Evolutionary conservation across 2,329 filamentous ascomycete genomes (phyloP).

Genomic region (Pyrenophora teres): DNA sequence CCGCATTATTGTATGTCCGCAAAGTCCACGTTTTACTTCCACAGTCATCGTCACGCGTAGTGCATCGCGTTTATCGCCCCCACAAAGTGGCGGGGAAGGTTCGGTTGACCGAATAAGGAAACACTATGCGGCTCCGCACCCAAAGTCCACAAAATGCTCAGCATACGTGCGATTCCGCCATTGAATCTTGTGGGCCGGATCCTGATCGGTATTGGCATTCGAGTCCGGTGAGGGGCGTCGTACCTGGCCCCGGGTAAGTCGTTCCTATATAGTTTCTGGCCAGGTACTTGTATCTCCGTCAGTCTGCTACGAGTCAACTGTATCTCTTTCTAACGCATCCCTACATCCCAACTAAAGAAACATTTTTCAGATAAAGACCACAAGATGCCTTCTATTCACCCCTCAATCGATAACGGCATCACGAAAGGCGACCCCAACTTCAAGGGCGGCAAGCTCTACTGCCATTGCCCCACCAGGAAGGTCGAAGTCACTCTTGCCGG

Average conservation of each 20-base stretch:
- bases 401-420: constrained; percentile 66
- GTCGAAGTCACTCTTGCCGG: constrained; percentile 63
- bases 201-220: constrained; percentile 10
- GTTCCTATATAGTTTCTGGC: constrained; percentile 2
- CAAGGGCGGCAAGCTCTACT: constrained; percentile 64
- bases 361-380: background rate
- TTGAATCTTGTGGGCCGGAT: background rate
- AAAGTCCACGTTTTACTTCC: no score
- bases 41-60: no score
- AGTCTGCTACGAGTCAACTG: background rate
- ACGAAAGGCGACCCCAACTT: constrained; percentile 60
- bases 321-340: no score
- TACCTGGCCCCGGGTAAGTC: background rate
- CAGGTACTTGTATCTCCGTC: background rate
- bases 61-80: background rate
- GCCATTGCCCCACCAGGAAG: constrained; percentile 61
- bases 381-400: constrained; percentile 58
- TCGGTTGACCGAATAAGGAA: constrained; percentile 19
- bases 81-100: constrained; percentile 15
- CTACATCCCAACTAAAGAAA: background rate
- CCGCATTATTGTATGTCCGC: no score
- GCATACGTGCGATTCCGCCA: constrained; percentile 15
- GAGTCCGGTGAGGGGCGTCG: constrained; percentile 15
- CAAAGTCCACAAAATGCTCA: constrained; percentile 12
- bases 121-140: constrained; percentile 22